Base-by-base conservation (phyloP, 805 yeast genomes). In the Kluyveromyces starmeri region DNA sequence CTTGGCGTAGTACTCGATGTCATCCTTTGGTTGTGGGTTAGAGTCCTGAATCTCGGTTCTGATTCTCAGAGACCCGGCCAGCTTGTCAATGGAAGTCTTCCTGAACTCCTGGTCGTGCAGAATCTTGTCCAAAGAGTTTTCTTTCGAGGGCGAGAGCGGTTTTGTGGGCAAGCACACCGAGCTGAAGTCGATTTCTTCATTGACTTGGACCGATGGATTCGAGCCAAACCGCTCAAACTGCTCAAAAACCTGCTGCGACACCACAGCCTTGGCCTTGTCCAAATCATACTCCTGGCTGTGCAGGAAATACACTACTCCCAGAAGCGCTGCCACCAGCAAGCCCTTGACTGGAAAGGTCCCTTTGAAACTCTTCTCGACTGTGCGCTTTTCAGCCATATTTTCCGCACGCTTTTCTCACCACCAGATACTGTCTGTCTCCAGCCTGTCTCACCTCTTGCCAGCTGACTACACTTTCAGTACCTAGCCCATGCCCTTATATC, bases 41-140 rank as follows among this genome's bases (percentile, higher is more conserved):
- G 65, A 68, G 50, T 83, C 94, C 41, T 55, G 67, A 10, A 75
- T 65, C 40, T 71, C 77, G 2, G 94, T 81, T 27, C 78, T 76
- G 37, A 81, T 66, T 48, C 68, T 67, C 17, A 83, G 68, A 1
- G 88, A 82, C 5, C 71, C 74, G 6, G 71, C 55, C 36, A 76
- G 60, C 42, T 64, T 70, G 8, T 47, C 48, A 13, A 68, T 67
- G 0, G 79, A 42, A 11, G 18, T 17, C 25, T 59, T 48, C 36
- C 63, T 58, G 45, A 59, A 71, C 1, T 37, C 34, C 10, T 59
- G 59, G 37, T 62, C 68, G 20, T 47, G 35, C 16, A 60, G 31
- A 19, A 56, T 53, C 24, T 38, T 36, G 7, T 46, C 48, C 2
- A 55, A 19, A 14, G 56, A 46, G 11, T 36, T 39, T 31, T 48